Conservation (phyloP, 495 filamentous ascomycete species). For the Trichoderma reesei region DNA sequence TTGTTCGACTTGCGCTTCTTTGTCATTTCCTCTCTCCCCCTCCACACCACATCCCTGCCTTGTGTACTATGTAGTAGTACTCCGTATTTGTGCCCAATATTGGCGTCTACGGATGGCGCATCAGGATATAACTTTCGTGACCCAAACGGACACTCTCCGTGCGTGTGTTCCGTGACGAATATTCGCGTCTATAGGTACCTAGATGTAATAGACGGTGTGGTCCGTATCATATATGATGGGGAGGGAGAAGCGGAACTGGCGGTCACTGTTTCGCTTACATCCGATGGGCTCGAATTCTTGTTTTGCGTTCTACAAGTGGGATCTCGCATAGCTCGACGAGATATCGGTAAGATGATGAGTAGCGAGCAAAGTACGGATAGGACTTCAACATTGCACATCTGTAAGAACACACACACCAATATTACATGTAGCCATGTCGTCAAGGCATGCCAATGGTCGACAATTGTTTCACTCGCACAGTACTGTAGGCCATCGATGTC, state of each 20-base stretch:
- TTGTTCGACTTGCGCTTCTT: not conserved
- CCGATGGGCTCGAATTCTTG: not conserved
- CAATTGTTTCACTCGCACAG: too few species aligned
- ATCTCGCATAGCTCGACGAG: too few species aligned
- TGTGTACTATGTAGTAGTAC: not conserved
- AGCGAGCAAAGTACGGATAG: too few species aligned
- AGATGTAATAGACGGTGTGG: not conserved
- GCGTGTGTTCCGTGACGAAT: too few species aligned
- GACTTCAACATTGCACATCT: too few species aligned
- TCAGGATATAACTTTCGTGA: not conserved
- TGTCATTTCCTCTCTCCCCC: too few species aligned
- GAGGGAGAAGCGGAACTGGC: not conserved
- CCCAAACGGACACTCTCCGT: not conserved
- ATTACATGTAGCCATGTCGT: too few species aligned
- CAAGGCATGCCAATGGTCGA: not conserved
- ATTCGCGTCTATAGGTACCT: too few species aligned
- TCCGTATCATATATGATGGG: not conserved
- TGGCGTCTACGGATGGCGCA: not conserved
- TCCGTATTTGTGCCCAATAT: not conserved
- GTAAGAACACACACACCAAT: too few species aligned
- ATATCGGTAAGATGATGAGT: too few species aligned
- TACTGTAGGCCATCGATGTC: not conserved
- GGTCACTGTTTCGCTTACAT: constrained; percentile 1
- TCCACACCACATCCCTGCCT: not conserved
- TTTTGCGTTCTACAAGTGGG: not conserved